phyloP scores from a whole-genome alignment of 2,329 filamentous ascomycete species.

The Exophiala alcalophila region DNA sequence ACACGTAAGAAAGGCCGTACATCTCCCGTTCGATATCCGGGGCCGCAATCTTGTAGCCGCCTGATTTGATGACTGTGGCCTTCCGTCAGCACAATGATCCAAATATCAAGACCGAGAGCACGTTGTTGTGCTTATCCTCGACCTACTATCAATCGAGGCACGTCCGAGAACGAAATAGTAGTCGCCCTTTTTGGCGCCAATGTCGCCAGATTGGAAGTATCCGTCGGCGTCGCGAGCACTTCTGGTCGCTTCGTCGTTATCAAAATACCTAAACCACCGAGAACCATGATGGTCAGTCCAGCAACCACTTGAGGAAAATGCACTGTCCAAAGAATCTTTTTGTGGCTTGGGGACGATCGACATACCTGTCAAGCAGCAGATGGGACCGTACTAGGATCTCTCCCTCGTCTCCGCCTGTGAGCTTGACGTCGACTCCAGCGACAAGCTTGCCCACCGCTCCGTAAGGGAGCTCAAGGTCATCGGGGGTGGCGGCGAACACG shows the following conservation, averaged over 20 bases:
- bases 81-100: too few species aligned
- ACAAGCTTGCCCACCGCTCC: constrained; percentile 35
- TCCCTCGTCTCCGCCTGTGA: constrained; percentile 46
- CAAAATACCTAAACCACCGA: constrained; percentile 39
- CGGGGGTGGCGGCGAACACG: constrained; percentile 41
- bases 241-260: constrained; percentile 32
- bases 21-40: constrained; percentile 50
- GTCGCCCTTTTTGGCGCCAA: constrained; percentile 26
- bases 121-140: too few species aligned
- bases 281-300: too few species aligned
- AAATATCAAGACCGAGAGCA: too few species aligned
- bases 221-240: constrained; percentile 32
- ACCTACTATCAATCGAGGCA: constrained; percentile 42
- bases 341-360: too few species aligned
- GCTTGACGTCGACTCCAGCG: constrained; percentile 41
- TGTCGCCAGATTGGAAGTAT: constrained; percentile 43
- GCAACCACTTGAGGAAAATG: too few species aligned
- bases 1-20: constrained; percentile 43
- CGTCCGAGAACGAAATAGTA: constrained; percentile 48
- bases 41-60: constrained; percentile 50
- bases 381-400: constrained; percentile 45
- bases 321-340: too few species aligned
- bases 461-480: constrained; percentile 21
- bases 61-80: constrained; percentile 46
- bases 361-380: too few species aligned